A percentile compares a stretch with the other conserved stretches of the same genome.
These are phyloP conservation scores for Globisporangium lucens DNA, from an alignment of 352 stramenopile species.

Conservation along the genomic window DNA sequence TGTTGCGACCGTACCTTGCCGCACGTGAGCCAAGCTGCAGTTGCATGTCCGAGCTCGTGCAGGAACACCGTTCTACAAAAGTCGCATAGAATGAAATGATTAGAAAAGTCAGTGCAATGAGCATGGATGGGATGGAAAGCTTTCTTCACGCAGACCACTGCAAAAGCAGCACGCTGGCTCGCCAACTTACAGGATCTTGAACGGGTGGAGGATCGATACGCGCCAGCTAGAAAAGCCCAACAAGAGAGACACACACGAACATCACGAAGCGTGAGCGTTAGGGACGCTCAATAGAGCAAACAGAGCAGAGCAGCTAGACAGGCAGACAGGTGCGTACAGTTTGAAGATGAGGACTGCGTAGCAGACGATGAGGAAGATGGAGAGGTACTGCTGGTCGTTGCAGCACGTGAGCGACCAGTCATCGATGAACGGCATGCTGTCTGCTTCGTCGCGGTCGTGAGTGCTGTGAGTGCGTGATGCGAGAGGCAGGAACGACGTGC, in stretches of 20 bases:
- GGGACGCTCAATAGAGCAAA: neutral
- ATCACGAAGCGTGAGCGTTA: neutral
- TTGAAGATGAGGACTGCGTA: conserved; percentile 88
- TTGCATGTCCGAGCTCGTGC: conserved; percentile 83
- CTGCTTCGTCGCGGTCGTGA: neutral
- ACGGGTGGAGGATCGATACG: conserved; percentile 80
- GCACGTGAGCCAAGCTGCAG: conserved; percentile 82
- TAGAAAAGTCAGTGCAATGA: neutral
- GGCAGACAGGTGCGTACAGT: conserved; percentile 32
- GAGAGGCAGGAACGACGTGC: neutral
- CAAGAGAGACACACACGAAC: neutral
- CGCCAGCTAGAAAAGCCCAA: conserved; percentile 61
- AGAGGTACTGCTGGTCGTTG: conserved; percentile 85
- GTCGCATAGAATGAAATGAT: neutral
- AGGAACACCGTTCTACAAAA: conserved; percentile 78
- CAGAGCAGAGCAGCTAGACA: neutral
- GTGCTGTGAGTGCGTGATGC: neutral
- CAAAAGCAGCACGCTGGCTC: neutral
- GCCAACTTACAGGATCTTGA: conserved; percentile 82
- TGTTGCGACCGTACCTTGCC: conserved; percentile 40
- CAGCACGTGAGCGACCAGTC: conserved; percentile 58
- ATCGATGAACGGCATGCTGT: neutral
- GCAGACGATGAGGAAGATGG: conserved; percentile 86
- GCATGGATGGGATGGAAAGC: neutral
- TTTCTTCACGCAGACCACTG: neutral